Percentiles rank a stretch among this genome's conserved stretches.
Conservation (phyloP, 2,329 filamentous ascomycete genomes). For the Chaetoscypha palmicola region DNA sequence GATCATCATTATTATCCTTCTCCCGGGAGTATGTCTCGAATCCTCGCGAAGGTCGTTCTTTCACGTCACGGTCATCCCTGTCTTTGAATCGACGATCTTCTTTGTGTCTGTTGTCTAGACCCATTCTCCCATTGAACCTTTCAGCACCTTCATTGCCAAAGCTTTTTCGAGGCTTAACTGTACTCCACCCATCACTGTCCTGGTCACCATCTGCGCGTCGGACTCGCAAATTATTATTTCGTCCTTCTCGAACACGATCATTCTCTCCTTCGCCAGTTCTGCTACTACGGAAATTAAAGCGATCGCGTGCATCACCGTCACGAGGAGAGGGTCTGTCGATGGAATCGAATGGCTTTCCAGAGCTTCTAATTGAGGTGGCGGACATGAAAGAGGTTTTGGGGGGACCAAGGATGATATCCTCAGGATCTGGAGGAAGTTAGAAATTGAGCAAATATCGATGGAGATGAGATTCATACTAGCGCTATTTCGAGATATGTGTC, state of each 20-base stretch:
- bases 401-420: constrained; percentile 80
- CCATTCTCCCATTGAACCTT: constrained; percentile 61
- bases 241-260: constrained; percentile 44
- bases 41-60: constrained; percentile 40
- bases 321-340: constrained; percentile 39
- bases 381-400: constrained; percentile 79
- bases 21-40: constrained; percentile 46
- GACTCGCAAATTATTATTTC: constrained; percentile 41
- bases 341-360: constrained; percentile 34
- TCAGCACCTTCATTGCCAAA: constrained; percentile 67
- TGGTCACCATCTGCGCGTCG: constrained; percentile 48
- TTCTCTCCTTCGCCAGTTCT: constrained; percentile 45
- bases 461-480: constrained; percentile 42
- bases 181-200: constrained; percentile 68
- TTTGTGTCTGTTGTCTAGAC: constrained; percentile 40
- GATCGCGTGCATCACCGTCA: constrained; percentile 48
- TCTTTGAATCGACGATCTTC: constrained; percentile 39
- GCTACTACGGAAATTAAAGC: constrained; percentile 49
- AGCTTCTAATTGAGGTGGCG: constrained; percentile 50
- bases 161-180: constrained; percentile 66
- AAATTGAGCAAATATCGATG: constrained; percentile 14
- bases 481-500: constrained; percentile 49
- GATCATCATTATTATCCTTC: constrained; percentile 43
- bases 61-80: constrained; percentile 48
- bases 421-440: constrained; percentile 45